Conservation (phyloP, 805 yeast genomes). For the Nakazawaea anatomiae region DNA sequence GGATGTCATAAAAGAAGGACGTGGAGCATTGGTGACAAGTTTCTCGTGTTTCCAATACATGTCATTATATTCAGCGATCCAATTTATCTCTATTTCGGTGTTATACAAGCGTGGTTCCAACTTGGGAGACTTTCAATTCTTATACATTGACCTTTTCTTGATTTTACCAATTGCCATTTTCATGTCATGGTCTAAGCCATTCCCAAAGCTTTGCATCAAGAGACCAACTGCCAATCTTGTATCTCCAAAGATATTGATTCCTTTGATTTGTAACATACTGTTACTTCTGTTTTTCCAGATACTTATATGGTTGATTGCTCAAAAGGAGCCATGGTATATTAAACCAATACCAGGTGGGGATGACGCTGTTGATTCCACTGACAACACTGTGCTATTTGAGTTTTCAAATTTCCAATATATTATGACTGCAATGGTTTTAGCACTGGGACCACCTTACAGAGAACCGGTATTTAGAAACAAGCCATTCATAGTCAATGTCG, state of each 20-base stretch:
- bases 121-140: constrained; percentile 93
- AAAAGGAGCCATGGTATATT: constrained; percentile 65
- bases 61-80: constrained; percentile 96
- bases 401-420: constrained; percentile 87
- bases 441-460: constrained; percentile 92
- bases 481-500: constrained; percentile 66
- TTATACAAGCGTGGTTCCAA: constrained; percentile 86
- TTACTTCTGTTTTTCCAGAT: constrained; percentile 62
- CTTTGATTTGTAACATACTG: constrained; percentile 73
- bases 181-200: constrained; percentile 97
- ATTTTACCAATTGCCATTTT: constrained; percentile 93
- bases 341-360: constrained; percentile 77
- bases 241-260: constrained; percentile 79
- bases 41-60: constrained; percentile 96
- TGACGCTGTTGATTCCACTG: constrained; percentile 79
- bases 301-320: constrained; percentile 56
- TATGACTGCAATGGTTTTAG: constrained; percentile 72
- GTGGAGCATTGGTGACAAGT: constrained; percentile 91
- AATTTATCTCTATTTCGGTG: constrained; percentile 81
- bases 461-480: constrained; percentile 60
- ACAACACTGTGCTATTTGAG: constrained; percentile 80
- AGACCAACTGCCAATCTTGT: constrained; percentile 94
- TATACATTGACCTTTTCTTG: constrained; percentile 86
- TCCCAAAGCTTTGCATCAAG: constrained; percentile 48
- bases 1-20: constrained; percentile 88